phyloP scores from a whole-genome alignment of 305 asterid species.

The Fraxinus angustifolia region DNA sequence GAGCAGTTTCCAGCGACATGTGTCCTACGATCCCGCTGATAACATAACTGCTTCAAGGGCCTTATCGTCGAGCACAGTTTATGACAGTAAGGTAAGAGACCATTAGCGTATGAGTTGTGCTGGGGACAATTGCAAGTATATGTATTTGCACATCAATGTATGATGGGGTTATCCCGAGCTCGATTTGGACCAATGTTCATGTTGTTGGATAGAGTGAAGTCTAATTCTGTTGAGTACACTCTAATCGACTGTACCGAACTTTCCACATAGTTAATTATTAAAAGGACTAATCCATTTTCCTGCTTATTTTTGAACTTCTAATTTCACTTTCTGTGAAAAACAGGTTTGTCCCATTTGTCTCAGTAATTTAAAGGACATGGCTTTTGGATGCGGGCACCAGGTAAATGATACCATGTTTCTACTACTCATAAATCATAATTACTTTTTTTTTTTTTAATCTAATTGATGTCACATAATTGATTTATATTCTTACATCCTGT shows the following conservation, averaged over 20 bases:
- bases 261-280: neutral
- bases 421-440: neutral
- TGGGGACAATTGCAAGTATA: neutral
- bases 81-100: slow-evolving; percentile 41
- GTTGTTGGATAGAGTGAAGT: neutral
- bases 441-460: neutral
- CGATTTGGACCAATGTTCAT: neutral
- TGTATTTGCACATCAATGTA: neutral
- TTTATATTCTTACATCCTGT: neutral
- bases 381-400: slow-evolving; percentile 73
- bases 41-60: slow-evolving; percentile 20
- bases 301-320: neutral
- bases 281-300: neutral
- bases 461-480: neutral
- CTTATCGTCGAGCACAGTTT: slow-evolving; percentile 33
- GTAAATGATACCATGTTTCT: slow-evolving; percentile 19
- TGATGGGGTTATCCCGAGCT: neutral
- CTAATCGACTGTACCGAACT: neutral
- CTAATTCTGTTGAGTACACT: neutral
- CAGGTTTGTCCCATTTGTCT: slow-evolving; percentile 60
- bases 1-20: slow-evolving; percentile 33
- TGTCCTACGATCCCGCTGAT: slow-evolving; percentile 15
- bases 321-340: slow-evolving; percentile 1
- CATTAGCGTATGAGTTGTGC: neutral
- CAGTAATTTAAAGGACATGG: slow-evolving; percentile 51